Conservation (phyloP, 768 basidiomycete species). For the Boletus edulis region DNA sequence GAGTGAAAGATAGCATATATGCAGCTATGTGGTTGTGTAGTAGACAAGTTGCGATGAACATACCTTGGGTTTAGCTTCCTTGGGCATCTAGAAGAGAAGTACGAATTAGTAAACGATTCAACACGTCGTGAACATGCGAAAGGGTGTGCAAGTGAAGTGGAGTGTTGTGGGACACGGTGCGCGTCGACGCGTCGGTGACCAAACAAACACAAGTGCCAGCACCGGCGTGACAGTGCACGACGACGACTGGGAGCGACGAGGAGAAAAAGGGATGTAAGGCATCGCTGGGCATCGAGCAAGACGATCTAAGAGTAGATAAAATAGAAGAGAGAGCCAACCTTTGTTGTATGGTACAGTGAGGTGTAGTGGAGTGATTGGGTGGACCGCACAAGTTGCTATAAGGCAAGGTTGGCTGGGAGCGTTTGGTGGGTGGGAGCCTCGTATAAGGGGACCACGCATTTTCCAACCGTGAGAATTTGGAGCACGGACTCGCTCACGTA, state of each 20-base stretch:
- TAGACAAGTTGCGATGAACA: conserved; percentile 23
- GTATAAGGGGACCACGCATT: conserved; percentile 33
- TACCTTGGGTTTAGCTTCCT: conserved; percentile 73
- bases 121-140: conserved; percentile 39
- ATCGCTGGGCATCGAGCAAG: conserved; percentile 23
- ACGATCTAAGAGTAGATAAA: conserved; percentile 23
- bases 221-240: conserved; percentile 19
- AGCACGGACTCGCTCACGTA: conserved; percentile 37
- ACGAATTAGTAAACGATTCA: conserved; percentile 35
- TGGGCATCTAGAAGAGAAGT: conserved; percentile 64
- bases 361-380: conserved; percentile 26
- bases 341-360: conserved; percentile 29
- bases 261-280: conserved; percentile 3
- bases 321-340: conserved; percentile 24
- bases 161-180: conserved; percentile 26
- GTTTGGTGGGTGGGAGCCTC: conserved; percentile 38
- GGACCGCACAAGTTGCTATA: conserved; percentile 34
- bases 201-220: conserved; percentile 33
- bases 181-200: conserved; percentile 38
- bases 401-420: conserved; percentile 36
- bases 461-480: conserved; percentile 33
- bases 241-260: conserved; percentile 23
- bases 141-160: conserved; percentile 29
- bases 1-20: conserved; percentile 17
- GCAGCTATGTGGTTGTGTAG: conserved; percentile 3